A percentile compares a stretch with the other conserved stretches of the same genome.
Evolutionary conservation across 1,284 basidiomycete species (phyloP).

Genomic region (Leccinum pachyderme): DNA sequence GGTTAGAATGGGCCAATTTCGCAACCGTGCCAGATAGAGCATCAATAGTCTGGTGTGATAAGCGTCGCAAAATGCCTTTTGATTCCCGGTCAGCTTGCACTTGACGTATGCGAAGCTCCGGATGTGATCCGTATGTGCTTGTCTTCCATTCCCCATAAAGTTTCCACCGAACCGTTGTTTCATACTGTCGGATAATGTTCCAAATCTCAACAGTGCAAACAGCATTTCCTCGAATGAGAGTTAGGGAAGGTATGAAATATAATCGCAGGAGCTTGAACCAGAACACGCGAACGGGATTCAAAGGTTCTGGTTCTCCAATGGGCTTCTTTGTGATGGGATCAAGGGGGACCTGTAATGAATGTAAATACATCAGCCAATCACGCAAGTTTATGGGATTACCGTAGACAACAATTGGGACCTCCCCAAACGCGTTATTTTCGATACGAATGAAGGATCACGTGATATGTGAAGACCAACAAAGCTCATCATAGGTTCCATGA

Average conservation of each 20-base stretch:
- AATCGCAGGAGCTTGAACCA: conserved; percentile 84
- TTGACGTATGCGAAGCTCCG: conserved; percentile 69
- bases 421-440: conserved; percentile 61
- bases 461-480: conserved; percentile 77
- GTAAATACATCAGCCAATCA: conserved; percentile 16
- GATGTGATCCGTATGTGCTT: conserved; percentile 64
- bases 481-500: conserved; percentile 73
- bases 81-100: conserved; percentile 76
- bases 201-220: conserved; percentile 87
- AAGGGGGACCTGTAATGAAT: conserved; percentile 40
- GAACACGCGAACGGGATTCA: conserved; percentile 57
- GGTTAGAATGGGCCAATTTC: conserved; percentile 92
- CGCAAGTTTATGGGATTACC: conserved; percentile 39
- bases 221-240: conserved; percentile 82
- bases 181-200: conserved; percentile 79
- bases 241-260: conserved; percentile 85
- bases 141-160: conserved; percentile 97
- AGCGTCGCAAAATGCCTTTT: conserved; percentile 76
- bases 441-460: conserved; percentile 64
- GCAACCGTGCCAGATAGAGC: conserved; percentile 86
- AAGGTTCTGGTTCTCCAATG: conserved; percentile 48
- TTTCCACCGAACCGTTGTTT: conserved; percentile 79
- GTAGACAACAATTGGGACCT: conserved; percentile 45
- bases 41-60: conserved; percentile 82
- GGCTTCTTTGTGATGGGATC: conserved; percentile 58